These are phyloP conservation scores for Lactifluus rugatus DNA, from an alignment of 768 basidiomycete species.

Conservation along the genomic window DNA sequence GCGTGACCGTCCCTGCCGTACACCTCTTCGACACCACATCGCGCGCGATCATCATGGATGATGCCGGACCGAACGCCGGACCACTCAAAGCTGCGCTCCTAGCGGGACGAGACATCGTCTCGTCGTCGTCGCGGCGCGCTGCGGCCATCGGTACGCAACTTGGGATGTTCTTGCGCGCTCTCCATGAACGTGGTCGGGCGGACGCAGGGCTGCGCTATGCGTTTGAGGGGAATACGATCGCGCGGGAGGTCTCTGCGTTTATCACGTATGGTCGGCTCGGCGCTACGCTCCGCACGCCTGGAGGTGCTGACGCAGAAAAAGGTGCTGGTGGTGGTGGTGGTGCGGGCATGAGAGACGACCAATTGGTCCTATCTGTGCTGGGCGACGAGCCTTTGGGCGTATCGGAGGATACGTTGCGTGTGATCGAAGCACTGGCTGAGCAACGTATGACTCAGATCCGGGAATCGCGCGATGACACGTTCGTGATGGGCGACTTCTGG, in stretches of 20 bases:
- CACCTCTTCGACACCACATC: constrained; percentile 39
- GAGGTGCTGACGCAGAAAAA: background rate
- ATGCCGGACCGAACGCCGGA: constrained; percentile 35
- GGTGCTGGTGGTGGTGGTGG: background rate
- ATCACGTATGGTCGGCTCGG: constrained; percentile 38
- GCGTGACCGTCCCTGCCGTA: constrained; percentile 41
- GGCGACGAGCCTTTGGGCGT: constrained; percentile 34
- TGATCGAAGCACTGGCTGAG: constrained; percentile 28
- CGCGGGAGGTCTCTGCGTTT: constrained; percentile 32
- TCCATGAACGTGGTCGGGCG: constrained; percentile 42
- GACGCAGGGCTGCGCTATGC: background rate
- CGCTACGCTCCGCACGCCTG: constrained; percentile 18
- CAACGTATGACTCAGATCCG: constrained; percentile 27
- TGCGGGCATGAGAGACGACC: background rate
- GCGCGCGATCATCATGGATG: constrained; percentile 53
- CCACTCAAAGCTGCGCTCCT: constrained; percentile 36
- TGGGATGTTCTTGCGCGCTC: constrained; percentile 42
- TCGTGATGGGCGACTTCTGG: constrained; percentile 66
- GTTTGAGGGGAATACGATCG: constrained; percentile 28
- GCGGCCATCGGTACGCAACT: constrained; percentile 41
- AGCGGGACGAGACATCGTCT: constrained; percentile 22
- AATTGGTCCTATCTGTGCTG: constrained; percentile 20
- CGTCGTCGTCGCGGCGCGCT: constrained; percentile 22
- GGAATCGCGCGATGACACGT: constrained; percentile 23
- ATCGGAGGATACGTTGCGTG: constrained; percentile 28